These are phyloP conservation scores for Symbiodinium natans DNA, from an alignment of 73 alveolate genomes.

Conservation along the genomic window DNA sequence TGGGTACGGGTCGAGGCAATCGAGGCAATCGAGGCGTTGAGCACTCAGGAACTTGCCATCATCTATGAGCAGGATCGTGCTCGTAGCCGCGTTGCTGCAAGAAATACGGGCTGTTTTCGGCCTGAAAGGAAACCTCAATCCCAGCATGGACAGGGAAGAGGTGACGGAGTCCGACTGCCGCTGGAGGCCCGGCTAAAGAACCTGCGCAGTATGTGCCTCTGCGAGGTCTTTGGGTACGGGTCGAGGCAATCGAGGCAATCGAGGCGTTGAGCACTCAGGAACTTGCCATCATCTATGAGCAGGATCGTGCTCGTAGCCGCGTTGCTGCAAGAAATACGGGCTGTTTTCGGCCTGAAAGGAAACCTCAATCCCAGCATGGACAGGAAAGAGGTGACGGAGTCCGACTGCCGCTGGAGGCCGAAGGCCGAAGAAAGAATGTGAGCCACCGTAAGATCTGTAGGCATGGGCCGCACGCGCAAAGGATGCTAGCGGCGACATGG, in stretches of 20 bases:
- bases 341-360: neutral
- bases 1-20: slow-evolving; percentile 8
- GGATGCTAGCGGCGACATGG: too few relatives aligned
- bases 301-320: neutral
- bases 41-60: too few relatives aligned
- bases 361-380: neutral
- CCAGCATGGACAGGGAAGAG: neutral
- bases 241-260: neutral
- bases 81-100: neutral
- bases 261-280: too few relatives aligned
- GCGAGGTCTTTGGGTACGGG: slow-evolving; percentile 11
- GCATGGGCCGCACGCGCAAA: too few relatives aligned
- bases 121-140: neutral
- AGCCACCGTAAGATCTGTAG: too few relatives aligned
- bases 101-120: neutral
- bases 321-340: neutral
- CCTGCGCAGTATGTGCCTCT: neutral
- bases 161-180: slow-evolving; percentile 1
- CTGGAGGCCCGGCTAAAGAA: neutral
- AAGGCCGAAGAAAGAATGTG: too few relatives aligned
- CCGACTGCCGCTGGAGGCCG: too few relatives aligned
- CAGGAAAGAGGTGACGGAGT: neutral
- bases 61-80: neutral
- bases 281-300: neutral
- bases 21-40: too few relatives aligned